These are phyloP conservation scores for Colletotrichum simmondsii DNA, from an alignment of 2,329 filamentous ascomycete genomes.

Conservation along the genomic window DNA sequence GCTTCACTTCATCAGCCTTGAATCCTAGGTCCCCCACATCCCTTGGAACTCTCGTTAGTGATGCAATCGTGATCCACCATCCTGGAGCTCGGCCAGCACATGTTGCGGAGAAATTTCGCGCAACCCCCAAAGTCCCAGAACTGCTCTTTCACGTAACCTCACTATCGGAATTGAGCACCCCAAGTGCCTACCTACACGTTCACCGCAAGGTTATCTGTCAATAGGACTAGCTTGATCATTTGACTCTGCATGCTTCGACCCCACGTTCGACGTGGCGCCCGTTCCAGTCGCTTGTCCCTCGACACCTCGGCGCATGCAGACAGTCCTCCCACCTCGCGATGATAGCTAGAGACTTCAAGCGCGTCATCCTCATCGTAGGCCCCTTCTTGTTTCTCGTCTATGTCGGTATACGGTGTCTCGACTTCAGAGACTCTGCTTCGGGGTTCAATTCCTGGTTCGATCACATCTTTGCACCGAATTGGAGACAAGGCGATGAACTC, in stretches of 20 bases:
- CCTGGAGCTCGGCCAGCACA: background rate
- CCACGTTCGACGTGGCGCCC: background rate
- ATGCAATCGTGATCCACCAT: conserved; percentile 2
- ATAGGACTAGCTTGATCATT: background rate
- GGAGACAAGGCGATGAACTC: conserved; percentile 28
- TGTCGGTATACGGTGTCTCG: conserved; percentile 36
- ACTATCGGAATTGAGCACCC: background rate
- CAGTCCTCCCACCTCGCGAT: conserved; percentile 36
- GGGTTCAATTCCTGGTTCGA: conserved; percentile 8
- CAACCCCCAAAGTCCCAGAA: background rate
- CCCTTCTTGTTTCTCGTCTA: conserved; percentile 45
- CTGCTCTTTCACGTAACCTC: background rate
- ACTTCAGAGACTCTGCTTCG: background rate
- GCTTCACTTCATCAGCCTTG: background rate
- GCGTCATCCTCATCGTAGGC: conserved; percentile 43
- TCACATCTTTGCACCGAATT: conserved; percentile 21
- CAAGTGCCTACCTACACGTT: background rate
- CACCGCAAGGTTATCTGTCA: background rate
- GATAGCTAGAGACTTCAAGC: conserved; percentile 46
- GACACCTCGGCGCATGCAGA: background rate
- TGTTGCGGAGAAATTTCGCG: background rate
- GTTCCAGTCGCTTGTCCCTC: background rate
- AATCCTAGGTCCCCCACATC: conserved; percentile 5
- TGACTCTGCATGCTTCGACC: background rate
- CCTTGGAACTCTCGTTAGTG: background rate